Evolutionary conservation across 2,329 filamentous ascomycete genomes (phyloP).

Genomic region (Ophiostoma pallidulum): DNA sequence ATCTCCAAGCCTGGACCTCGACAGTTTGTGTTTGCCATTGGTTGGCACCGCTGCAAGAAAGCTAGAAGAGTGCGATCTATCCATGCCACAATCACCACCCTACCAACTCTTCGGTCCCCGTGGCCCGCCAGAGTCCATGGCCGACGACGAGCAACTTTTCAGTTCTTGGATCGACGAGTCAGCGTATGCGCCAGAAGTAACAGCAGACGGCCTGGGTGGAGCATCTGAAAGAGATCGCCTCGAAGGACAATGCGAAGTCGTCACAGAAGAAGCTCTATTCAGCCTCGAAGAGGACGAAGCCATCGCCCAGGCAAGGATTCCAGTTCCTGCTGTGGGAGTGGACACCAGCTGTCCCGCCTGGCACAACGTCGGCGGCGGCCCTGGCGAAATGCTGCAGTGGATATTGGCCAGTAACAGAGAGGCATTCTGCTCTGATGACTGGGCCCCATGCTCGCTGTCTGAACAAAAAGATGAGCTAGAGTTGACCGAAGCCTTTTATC

Average conservation of each 20-base stretch:
- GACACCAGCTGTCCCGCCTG: not conserved
- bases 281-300: not conserved
- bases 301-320: conserved; percentile 8
- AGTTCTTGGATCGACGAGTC: not conserved
- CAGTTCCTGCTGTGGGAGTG: not conserved
- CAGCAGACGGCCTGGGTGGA: not conserved
- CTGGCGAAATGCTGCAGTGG: not conserved
- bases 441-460: too few species aligned
- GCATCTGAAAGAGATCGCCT: not conserved
- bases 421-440: not conserved
- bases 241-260: conserved; percentile 1
- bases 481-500: too few species aligned
- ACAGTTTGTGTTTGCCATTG: too few species aligned
- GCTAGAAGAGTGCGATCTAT: not conserved
- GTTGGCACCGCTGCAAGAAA: too few species aligned
- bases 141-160: not conserved
- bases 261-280: not conserved
- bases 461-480: not conserved
- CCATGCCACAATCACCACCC: not conserved
- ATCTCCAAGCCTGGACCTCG: not conserved
- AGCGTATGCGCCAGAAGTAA: not conserved
- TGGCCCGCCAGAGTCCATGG: too few species aligned
- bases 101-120: too few species aligned
- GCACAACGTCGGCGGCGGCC: not conserved
- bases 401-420: not conserved